These are phyloP conservation scores for Retiboletus fuscus DNA, from an alignment of 1,284 basidiomycete genomes.

Conservation along the genomic window DNA sequence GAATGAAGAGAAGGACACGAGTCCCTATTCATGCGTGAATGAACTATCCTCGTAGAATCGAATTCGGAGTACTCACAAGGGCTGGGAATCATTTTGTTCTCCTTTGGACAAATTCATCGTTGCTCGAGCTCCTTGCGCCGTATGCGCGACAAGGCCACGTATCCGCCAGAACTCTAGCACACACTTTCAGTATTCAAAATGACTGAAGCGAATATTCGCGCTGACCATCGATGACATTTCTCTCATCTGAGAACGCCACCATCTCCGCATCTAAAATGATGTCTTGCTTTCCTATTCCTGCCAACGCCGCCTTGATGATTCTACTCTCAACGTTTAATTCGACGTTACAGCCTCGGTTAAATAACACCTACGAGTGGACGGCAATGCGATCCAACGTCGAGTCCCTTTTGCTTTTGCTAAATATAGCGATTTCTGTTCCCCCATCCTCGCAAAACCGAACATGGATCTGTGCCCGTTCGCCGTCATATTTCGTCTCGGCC, in stretches of 20 bases:
- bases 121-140: conserved; percentile 64
- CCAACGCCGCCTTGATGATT: conserved; percentile 73
- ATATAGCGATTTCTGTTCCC: conserved; percentile 72
- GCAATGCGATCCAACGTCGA: conserved; percentile 79
- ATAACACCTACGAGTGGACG: conserved; percentile 68
- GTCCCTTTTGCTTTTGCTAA: conserved; percentile 86
- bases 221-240: conserved; percentile 67
- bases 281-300: conserved; percentile 53
- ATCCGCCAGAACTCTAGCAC: conserved; percentile 78
- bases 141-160: conserved; percentile 64
- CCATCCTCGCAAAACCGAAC: conserved; percentile 61
- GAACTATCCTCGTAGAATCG: not conserved
- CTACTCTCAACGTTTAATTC: conserved; percentile 48
- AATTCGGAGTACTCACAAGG: conserved; percentile 35
- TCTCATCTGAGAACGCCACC: no score
- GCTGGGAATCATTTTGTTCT: conserved; percentile 33
- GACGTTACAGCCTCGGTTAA: not conserved
- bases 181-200: conserved; percentile 20
- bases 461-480: conserved; percentile 90
- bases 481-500: conserved; percentile 93
- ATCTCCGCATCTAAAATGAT: conserved; percentile 90
- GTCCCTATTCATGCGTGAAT: conserved; percentile 40
- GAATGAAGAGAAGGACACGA: conserved; percentile 63
- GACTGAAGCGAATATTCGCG: conserved; percentile 8
- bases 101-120: conserved; percentile 38